Evolutionary conservation across 345 rosid species (phyloP), one percentile per base, ranked within the genome.

Genomic region (Noccaea caerulescens): DNA sequence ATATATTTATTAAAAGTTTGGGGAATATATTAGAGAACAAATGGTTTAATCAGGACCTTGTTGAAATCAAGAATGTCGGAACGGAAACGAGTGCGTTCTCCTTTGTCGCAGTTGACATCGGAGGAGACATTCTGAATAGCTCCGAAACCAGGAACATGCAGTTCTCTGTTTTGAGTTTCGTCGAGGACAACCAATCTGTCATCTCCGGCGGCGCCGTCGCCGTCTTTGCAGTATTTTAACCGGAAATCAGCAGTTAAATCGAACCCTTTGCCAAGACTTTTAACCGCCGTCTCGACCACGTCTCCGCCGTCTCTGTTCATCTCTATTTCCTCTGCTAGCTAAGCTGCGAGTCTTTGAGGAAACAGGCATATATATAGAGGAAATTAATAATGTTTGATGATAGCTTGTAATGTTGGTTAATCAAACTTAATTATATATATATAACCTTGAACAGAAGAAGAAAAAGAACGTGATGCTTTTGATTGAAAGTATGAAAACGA

Each of bases 61-160:
- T 71, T 82, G 77, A 94, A 94, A 16, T 82, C 88, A 5, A 94
- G 95, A 66, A 91, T 83, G 70, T 88, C 99, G 4, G 97, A 87
- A 60, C 86, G 95, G 9, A 84, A 84, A 13, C 97, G 86, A 65
- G 79, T 69, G 0, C 85, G 85, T 14, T 94, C 99, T n/a, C 99
- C 99, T 77, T 94, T 91, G 62, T 91, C 97, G 46, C 90, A 91
- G 66, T 72, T 83, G 50, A 94, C 87, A 69, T 89, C 96, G 36
- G 67, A 16, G 32, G 99, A 82, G 32, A 91, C 95, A 58, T 78
- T 83, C 1, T 45, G n/a, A 18, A 84, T 7, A 54, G 72, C 18
- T 4, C 93, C 95, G 41, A 85, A 89, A 13, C 96, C 85, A 8
- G 96, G 99, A 23, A 91, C 37, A 7, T 63, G 14, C 6, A 91